Evolutionary conservation across 2,329 filamentous ascomycete genomes (phyloP), one percentile per base, ranked within the genome.

Genomic region (Paecilomyces sp.): DNA sequence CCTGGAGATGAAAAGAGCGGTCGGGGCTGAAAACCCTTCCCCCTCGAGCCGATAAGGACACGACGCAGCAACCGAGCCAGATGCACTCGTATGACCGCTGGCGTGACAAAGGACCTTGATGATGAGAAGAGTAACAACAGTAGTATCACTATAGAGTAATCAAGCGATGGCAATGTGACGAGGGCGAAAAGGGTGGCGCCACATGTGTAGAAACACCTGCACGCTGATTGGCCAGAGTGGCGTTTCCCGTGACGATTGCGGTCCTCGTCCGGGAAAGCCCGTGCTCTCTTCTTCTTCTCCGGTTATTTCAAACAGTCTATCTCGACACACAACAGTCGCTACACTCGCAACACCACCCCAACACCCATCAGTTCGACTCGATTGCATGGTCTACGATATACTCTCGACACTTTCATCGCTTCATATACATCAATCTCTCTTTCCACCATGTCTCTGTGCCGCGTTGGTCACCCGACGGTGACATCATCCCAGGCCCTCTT

Each of bases 401-500:
- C 52, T 47, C 47, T 41, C 22, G 34, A 24, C n/a, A 57, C 55
- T 57, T 7, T 52, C 36, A 60, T 61, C 28, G 57, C 50, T 54
- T 12, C 24, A 41, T 50, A 33, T 41, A 57, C 51, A 31, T 25
- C 36, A 41, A 52, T 59, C 30, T 54, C 24, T 31, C 25, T n/a
- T n/a, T 18, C 33, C 57, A 12, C 58, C 58, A 80, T 80, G 77
- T 75, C 74, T 59, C 65, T 78, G 60, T 71, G 68, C 64, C 73
- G 70, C 58, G 63, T 69, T 59, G 61, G 75, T 64, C 73, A 71
- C 30, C 68, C 68, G 52, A 65, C 75, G 53, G 76, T 80, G 75
- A 79, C 77, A 78, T 80, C 78, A 77, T 80, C 77, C 65, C 66
- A 74, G 63, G 71, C 73, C 53, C 67, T 78, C 61, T 70, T 77